These are phyloP conservation scores for Coemansia linderi DNA, from an alignment of 371 early-diverging fungal species.

Conservation along the genomic window DNA sequence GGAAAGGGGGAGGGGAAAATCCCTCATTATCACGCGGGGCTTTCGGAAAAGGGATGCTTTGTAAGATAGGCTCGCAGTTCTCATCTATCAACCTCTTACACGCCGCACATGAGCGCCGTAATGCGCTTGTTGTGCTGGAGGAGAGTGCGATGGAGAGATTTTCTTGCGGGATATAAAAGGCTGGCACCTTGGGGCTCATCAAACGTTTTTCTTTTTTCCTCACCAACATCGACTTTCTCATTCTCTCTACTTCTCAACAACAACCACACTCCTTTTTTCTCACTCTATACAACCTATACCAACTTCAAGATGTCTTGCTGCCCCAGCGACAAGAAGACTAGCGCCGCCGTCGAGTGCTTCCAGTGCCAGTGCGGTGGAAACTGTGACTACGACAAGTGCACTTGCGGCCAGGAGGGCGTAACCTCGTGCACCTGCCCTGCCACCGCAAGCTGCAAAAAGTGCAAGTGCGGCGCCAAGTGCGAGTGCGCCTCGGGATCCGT, in stretches of 20 bases:
- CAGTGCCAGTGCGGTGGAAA: constrained; percentile 33
- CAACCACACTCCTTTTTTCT: background rate
- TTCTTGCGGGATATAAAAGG: constrained; percentile 2
- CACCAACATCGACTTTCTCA: background rate
- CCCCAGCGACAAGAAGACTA: constrained; percentile 29
- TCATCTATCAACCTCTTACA: constrained; percentile 2
- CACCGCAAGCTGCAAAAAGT: constrained; percentile 24
- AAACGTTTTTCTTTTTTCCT: background rate
- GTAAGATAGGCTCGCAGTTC: background rate
- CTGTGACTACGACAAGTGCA: constrained; percentile 27
- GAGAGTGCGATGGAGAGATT: background rate
- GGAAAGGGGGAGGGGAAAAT: background rate
- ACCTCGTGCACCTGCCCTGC: constrained; percentile 39
- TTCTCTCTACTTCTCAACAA: background rate
- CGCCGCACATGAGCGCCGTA: constrained; percentile 3
- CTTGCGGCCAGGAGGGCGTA: constrained; percentile 33
- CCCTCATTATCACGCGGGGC: constrained; percentile 1
- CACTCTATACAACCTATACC: constrained; percentile 4
- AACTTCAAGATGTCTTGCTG: constrained; percentile 34
- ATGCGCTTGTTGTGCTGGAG: background rate
- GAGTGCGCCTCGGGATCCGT: constrained; percentile 15
- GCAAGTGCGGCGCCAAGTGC: constrained; percentile 23
- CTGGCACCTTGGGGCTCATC: background rate
- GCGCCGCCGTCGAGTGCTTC: constrained; percentile 1
- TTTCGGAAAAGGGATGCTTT: background rate